These are phyloP conservation scores for Solanum ossicruentum DNA, from an alignment of 257 asterid genomes.

Conservation along the genomic window DNA sequence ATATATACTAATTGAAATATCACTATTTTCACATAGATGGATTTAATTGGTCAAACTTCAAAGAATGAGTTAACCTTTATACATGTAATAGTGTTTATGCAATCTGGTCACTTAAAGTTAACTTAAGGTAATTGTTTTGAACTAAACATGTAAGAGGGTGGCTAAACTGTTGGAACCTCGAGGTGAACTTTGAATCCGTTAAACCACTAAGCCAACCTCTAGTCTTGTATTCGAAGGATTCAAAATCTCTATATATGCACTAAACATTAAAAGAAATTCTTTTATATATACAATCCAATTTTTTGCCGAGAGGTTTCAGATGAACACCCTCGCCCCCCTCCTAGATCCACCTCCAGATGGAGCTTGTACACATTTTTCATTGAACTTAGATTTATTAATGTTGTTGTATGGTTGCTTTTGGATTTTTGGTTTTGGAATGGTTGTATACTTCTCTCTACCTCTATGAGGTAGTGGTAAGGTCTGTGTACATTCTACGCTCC, in stretches of 20 bases:
- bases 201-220: background rate
- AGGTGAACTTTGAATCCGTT: background rate
- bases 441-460: background rate
- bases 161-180: background rate
- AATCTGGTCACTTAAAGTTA: background rate
- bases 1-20: background rate
- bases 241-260: background rate
- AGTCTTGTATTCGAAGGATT: background rate
- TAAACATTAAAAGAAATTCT: too few relatives aligned
- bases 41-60: background rate
- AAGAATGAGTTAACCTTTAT: background rate
- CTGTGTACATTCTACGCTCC: too few relatives aligned
- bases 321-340: background rate
- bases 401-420: background rate
- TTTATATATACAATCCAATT: too few relatives aligned
- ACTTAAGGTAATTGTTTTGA: background rate
- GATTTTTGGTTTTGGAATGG: background rate
- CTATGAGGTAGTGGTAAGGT: too few relatives aligned
- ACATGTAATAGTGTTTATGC: background rate
- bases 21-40: background rate
- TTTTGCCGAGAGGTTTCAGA: background rate
- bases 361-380: background rate
- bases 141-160: background rate
- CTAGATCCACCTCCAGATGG: background rate
- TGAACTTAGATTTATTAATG: background rate